Base-by-base conservation (phyloP, 2,329 filamentous ascomycete species). In the Escovopsis sp. region DNA sequence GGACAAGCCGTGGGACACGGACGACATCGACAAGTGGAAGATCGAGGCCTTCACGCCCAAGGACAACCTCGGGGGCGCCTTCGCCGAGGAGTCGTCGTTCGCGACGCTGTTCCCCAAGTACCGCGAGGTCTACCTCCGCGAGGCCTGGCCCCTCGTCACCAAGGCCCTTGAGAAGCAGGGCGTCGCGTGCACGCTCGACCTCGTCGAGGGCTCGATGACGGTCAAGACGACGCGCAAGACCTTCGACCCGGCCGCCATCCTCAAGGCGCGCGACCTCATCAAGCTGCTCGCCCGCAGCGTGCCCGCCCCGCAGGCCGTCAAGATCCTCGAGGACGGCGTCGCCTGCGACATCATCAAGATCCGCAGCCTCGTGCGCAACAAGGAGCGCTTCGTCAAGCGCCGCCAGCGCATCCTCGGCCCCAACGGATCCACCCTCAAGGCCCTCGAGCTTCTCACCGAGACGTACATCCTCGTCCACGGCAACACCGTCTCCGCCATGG, bases 11-110 rank as follows among this genome's bases (percentile, higher is more conserved):
- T 93, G 88, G 88, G 88, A 95, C 56, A 94, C 88, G 44, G 88
- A 94, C 48, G 91, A 95, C 56, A 85, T 96, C 50, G 89, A 96
- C 66, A 94, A 95, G 62, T 96, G 87, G 87, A 89, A 87, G 77
- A 68, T 88, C 54, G 87, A 94, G 34, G 66, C 78, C 26, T 96
- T 96, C 66, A 89, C 78, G 36, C 75, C 85, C 39, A 78, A 84
- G 51, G 83, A 96, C 66, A 96, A 96, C 64, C 65, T 68, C 30
- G 85, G 76, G 43, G 91, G 91, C 50, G 82, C 83, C 18, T 94
- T 98, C 59, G 74, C 80, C 42, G 89, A 98, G 63, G 91, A 96
- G 67, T 94, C 86, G 1, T 87, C 84, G 5, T 98, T 98, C 60
- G 72, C 71, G 50, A 82, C 77, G 0, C 69, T 96, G 6, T 96